These are phyloP conservation scores for Dactylellina leptospora DNA, from an alignment of 2,329 filamentous ascomycete genomes.

Conservation along the genomic window DNA sequence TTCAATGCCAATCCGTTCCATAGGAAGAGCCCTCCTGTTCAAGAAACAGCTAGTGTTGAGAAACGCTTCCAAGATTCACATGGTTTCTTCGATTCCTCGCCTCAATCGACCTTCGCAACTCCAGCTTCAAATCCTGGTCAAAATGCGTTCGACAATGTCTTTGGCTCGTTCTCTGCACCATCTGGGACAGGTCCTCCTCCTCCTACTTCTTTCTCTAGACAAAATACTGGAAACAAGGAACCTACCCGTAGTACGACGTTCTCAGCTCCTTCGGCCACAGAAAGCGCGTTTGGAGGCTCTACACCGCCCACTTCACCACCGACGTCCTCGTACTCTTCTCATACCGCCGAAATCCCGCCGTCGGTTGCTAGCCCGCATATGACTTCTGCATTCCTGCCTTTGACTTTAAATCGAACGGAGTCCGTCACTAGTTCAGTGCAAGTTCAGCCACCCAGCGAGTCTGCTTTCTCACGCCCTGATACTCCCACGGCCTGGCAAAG, in stretches of 20 bases:
- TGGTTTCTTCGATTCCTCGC: constrained; percentile 43
- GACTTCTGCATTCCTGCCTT: constrained; percentile 77
- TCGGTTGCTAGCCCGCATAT: constrained; percentile 79
- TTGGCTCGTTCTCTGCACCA: constrained; percentile 73
- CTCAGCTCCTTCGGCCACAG: constrained; percentile 55
- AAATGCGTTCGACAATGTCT: constrained; percentile 84
- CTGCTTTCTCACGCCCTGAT: constrained; percentile 60
- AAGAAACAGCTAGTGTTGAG: constrained; percentile 61
- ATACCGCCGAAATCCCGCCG: constrained; percentile 68
- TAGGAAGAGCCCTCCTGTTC: constrained; percentile 68
- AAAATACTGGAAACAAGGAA: constrained; percentile 65
- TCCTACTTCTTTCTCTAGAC: constrained; percentile 70
- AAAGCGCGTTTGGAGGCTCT: constrained; percentile 61
- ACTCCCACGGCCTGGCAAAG: constrained; percentile 60
- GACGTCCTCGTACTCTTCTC: constrained; percentile 66
- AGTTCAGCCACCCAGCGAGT: constrained; percentile 75
- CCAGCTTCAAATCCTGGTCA: constrained; percentile 63
- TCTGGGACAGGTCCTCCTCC: constrained; percentile 63
- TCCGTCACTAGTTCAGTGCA: constrained; percentile 80
- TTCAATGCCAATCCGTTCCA: constrained; percentile 87
- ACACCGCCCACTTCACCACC: constrained; percentile 73
- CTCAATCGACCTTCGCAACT: constrained; percentile 53
- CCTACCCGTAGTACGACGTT: constrained; percentile 54
- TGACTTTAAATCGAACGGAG: constrained; percentile 71
- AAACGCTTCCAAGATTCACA: constrained; percentile 58